Evolutionary conservation across 202 grass and related monocot species (phyloP).

Genomic region (Carex sylvatica): DNA sequence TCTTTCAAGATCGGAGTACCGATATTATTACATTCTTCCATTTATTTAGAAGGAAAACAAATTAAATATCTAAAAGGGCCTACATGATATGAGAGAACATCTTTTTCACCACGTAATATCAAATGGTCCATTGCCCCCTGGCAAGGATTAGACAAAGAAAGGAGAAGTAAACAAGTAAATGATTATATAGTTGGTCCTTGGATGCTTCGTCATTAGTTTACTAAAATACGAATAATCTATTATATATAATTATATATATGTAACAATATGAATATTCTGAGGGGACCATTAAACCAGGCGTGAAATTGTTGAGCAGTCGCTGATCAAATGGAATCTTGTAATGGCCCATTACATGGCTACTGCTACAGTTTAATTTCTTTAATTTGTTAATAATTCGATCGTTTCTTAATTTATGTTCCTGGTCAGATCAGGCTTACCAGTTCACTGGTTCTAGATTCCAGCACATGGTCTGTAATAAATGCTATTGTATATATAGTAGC

Average conservation of each 20-base stretch:
- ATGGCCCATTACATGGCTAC: not conserved
- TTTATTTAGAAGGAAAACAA: not conserved
- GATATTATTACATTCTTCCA: not conserved
- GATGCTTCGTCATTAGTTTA: conserved; percentile 8
- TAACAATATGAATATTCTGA: not conserved
- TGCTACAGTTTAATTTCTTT: not conserved
- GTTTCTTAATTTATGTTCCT: conserved; percentile 7
- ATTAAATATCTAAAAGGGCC: too few relatives aligned
- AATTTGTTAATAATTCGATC: not conserved
- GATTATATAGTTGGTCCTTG: not conserved
- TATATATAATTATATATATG: not conserved
- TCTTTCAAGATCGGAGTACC: too few relatives aligned
- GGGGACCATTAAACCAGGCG: not conserved
- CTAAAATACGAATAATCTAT: not conserved
- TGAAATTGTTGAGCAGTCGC: conserved; percentile 6
- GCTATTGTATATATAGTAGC: not conserved
- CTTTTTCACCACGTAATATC: not conserved
- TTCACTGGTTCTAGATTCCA: not conserved
- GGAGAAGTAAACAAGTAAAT: not conserved
- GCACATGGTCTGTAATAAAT: not conserved
- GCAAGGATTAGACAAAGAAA: not conserved
- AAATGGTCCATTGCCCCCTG: not conserved
- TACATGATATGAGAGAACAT: not conserved
- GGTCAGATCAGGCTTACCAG: not conserved
- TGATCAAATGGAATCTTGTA: not conserved